Base-by-base conservation (phyloP, 1,284 basidiomycete species). In the Anthracocystis panici-leucophaei region DNA sequence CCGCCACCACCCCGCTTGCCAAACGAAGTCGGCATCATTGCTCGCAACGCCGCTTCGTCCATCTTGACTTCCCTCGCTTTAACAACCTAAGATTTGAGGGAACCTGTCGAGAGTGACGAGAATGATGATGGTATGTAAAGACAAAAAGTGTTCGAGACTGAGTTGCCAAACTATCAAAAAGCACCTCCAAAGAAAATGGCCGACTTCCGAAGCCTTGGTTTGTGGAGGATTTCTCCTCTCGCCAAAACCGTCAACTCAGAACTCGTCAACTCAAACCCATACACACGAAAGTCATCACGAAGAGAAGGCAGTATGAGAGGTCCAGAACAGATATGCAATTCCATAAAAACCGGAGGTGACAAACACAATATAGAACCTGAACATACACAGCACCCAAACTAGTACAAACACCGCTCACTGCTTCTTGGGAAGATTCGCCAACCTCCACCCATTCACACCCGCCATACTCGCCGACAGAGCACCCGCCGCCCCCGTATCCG, bases 21-120 rank as follows among this genome's bases (percentile, higher is more conserved):
- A 29, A 84, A 84, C 23, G 75, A 67, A 42, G 57, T 67, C 4
- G 81, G 78, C 80, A 84, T 80, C 80, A 84, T 82, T 0, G 83
- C 80, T 21, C 82, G 60, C 29, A 84, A 51, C 10, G 82, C 79
- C 16, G 66, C 77, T 52, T 84, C 83, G 63, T 84, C 83, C 82
- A 84, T 84, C 41, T 11, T 74, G 29, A 6, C 12, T 29, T 27
- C 46, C 49, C 11, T 11, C 10, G 11, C 6, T 33, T 33, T n/a
- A n/a, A n/a, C n/a, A n/a, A n/a, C n/a, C n/a, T n/a, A n/a, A n/a
- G n/a, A n/a, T n/a, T n/a, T n/a, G n/a, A n/a, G n/a, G n/a, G n/a
- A n/a, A n/a, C n/a, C n/a, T n/a, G n/a, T n/a, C n/a, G n/a, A n/a
- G n/a, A 27, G 9, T n/a, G 49, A 21, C 31, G 18, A 27, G 27